phyloP scores from a whole-genome alignment of 495 filamentous ascomycete species.

The Hamigera avellanea region DNA sequence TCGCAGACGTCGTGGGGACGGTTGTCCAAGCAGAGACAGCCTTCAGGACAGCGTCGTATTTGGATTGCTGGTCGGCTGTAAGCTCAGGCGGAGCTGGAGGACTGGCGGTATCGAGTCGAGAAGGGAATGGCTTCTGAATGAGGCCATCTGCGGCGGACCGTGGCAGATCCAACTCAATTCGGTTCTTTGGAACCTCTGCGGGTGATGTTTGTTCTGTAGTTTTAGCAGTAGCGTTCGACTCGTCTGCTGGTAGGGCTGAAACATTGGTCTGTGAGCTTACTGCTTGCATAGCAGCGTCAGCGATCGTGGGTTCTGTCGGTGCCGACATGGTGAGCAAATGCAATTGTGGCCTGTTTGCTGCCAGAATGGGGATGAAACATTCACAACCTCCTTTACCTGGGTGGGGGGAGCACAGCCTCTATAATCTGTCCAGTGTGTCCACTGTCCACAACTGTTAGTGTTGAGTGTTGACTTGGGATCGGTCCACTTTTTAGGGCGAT shows the following conservation, averaged over 20 bases:
- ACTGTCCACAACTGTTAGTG: no score
- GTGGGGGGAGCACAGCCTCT: no score
- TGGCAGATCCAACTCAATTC: conserved; percentile 27
- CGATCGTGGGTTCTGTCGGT: neutral
- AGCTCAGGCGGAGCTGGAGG: conserved; percentile 43
- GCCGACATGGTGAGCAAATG: no score
- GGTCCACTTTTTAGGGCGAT: no score
- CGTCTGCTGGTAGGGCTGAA: neutral
- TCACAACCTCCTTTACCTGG: no score
- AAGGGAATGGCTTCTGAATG: conserved; percentile 58
- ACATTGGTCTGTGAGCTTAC: neutral
- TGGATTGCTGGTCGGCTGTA: conserved; percentile 65
- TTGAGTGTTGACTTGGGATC: no score
- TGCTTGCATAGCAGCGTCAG: neutral
- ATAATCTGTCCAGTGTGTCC: no score
- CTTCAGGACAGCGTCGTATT: conserved; percentile 65
- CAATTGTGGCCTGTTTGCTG: no score
- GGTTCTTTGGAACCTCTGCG: neutral
- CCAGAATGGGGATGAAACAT: no score
- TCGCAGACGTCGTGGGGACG: conserved; percentile 49
- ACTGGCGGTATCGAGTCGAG: conserved; percentile 44
- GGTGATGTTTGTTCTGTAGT: conserved; percentile 4
- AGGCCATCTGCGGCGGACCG: conserved; percentile 32
- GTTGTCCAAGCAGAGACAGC: conserved; percentile 57
- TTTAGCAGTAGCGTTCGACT: neutral